Evolutionary conservation across 305 asterid genomes (phyloP).

Genomic region (Fraxinus angustifolia): DNA sequence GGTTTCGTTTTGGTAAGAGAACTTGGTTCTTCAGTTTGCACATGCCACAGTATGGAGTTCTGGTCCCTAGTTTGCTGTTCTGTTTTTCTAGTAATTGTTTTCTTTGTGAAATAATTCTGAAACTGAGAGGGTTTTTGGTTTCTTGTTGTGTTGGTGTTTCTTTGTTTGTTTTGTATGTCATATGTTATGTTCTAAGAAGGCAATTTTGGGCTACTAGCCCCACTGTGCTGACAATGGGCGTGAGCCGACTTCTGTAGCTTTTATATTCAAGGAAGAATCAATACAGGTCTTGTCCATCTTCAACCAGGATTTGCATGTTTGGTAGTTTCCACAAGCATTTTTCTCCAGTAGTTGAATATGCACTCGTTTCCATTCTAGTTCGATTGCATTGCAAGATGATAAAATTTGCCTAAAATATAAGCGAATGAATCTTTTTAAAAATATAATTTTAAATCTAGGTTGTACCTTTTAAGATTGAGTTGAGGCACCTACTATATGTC

Average conservation of each 20-base stretch:
- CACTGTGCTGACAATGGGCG: conserved; percentile 99
- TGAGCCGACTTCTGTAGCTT: conserved; percentile 99
- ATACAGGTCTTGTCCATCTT: conserved; percentile 96
- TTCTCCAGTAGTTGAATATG: conserved; percentile 15
- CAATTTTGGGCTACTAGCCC: conserved; percentile 99
- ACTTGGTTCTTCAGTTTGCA: conserved; percentile 49
- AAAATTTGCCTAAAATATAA: conserved; percentile 21
- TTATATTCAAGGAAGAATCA: conserved; percentile 86
- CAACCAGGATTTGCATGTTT: conserved; percentile 83
- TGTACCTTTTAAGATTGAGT: conserved; percentile 22
- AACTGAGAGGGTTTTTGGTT: conserved; percentile 96
- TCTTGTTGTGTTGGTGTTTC: conserved; percentile 90
- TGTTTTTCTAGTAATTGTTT: conserved; percentile 45
- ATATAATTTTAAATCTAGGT: conserved; percentile 12
- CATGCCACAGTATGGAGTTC: conserved; percentile 38
- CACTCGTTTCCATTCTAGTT: conserved; percentile 14
- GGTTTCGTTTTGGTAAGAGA: conserved; percentile 91
- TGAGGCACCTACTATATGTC: conserved; percentile 19
- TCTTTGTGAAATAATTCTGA: conserved; percentile 51
- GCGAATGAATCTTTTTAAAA: neutral
- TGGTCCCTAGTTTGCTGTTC: conserved; percentile 44
- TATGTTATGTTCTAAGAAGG: conserved; percentile 91
- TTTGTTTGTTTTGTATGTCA: conserved; percentile 98
- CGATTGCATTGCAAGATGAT: conserved; percentile 22
- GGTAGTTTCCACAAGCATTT: conserved; percentile 53